These are phyloP conservation scores for Teunomyces aglyptinius DNA, from an alignment of 805 yeast genomes.

Conservation along the genomic window DNA sequence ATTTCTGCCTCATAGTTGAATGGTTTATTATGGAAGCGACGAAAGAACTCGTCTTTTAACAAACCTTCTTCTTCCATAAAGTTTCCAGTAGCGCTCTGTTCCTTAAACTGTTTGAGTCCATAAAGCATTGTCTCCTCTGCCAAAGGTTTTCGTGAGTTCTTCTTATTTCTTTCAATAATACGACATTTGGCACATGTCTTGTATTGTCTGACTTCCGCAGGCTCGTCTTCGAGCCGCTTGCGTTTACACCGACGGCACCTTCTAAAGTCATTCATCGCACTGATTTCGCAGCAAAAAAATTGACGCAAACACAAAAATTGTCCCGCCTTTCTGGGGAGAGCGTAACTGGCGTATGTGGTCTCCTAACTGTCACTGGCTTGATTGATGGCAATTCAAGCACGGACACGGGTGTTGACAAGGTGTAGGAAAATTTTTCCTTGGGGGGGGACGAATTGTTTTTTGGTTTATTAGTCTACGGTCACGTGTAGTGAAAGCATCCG, in stretches of 20 bases:
- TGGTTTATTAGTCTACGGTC: background rate
- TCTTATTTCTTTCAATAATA: conserved; percentile 48
- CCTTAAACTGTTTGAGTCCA: conserved; percentile 45
- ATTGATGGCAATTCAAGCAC: background rate
- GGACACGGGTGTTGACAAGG: background rate
- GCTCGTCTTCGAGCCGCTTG: conserved; percentile 54
- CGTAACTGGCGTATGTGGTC: background rate
- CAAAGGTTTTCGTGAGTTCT: conserved; percentile 44
- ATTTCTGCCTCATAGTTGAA: conserved; percentile 14
- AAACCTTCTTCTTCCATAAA: conserved; percentile 32
- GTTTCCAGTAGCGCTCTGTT: conserved; percentile 30
- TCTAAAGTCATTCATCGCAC: conserved; percentile 21
- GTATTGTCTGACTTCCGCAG: conserved; percentile 54
- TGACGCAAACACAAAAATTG: background rate
- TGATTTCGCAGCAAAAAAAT: conserved; percentile 3
- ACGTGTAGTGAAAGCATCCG: background rate
- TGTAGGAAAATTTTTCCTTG: conserved; percentile 3
- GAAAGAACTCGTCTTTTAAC: conserved; percentile 20
- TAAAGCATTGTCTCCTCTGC: conserved; percentile 47
- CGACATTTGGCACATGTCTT: conserved; percentile 60
- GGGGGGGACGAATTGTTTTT: conserved; percentile 1
- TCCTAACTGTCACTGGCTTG: background rate
- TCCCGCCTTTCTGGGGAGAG: background rate
- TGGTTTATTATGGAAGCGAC: conserved; percentile 13
- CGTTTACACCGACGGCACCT: conserved; percentile 58